Base-by-base conservation (phyloP, 2,329 filamentous ascomycete species). In the Ustilaginoidea virens region DNA sequence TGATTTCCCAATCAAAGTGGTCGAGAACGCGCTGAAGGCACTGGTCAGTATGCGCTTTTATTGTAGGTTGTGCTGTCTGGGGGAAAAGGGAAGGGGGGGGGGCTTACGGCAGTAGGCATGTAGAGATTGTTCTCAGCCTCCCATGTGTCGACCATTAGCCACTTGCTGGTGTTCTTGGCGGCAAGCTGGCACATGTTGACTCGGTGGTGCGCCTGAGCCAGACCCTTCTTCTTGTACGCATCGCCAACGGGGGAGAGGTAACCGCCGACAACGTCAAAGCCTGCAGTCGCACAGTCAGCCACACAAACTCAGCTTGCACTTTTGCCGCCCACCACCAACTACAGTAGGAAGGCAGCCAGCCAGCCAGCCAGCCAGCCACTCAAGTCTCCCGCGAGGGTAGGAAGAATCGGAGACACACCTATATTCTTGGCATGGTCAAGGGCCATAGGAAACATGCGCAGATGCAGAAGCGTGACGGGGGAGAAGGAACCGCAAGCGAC, bases 1-100 rank as follows among this genome's bases (percentile, higher is more conserved):
- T 93, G 48, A 94, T 81, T 50, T 94, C 83, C 46, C 87, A 60
- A 40, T 92, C 75, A 43, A 94, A 90, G 54, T 94, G 87, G 46
- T 92, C 83, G 27, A 94, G 63, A 22, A 93, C 86, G 42, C 79
- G 71, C n/a, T n/a, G n/a, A n/a, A n/a, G n/a, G n/a, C n/a, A n/a
- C n/a, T n/a, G n/a, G n/a, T n/a, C n/a, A n/a, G n/a, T n/a, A n/a
- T n/a, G n/a, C n/a, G n/a, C n/a, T n/a, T n/a, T n/a, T n/a, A n/a
- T n/a, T n/a, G n/a, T n/a, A n/a, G n/a, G n/a, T n/a, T n/a, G n/a
- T n/a, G n/a, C n/a, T n/a, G n/a, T n/a, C n/a, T n/a, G n/a, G n/a
- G n/a, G n/a, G n/a, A n/a, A n/a, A n/a, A n/a, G n/a, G n/a, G n/a
- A n/a, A n/a, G n/a, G n/a, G n/a, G n/a, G n/a, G n/a, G n/a, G n/a